Base-by-base conservation (phyloP, 768 basidiomycete genomes). In the Xerocomus brunneocitrinus region DNA sequence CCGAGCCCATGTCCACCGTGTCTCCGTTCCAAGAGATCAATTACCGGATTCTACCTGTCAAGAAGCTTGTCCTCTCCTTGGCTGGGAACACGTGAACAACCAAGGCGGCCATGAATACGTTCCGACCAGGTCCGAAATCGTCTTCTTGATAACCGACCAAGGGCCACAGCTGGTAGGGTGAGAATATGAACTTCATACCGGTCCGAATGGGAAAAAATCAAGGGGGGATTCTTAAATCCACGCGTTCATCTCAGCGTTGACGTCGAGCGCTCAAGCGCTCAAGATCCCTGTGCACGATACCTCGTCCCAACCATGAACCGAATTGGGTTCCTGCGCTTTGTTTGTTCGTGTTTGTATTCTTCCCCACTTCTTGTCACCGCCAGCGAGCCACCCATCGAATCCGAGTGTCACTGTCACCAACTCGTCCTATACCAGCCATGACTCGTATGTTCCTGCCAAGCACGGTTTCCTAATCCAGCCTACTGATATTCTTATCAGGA, bases 391-490 rank as follows among this genome's bases (percentile, higher is more conserved):
- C 32, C 44, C 55, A 47, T 57, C 49, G 58, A 49, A 40, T 50
- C 31, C 47, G 31, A 56, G 40, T 16, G 52, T 45, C 12, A 57
- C 49, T 19, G 19, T 19, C 52, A 32, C 49, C 30, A 35, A 12
- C 53, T 8, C 22, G 27, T 35, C 27, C 10, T 22, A 43, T 50
- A 57, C 49, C 42, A 51, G 25, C 47, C 51, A 83, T 83, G 82
- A 84, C 82, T 59, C 76, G 82, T 82, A 70, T 70, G 80, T 77
- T 8, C 35, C 56, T 45, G 42, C 39, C 39, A 22, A 31, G 14
- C 25, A 28, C 6, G 10, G 1, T 49, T 31, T n/a, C 32, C 38
- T n/a, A 28, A 24, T 32, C 2, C 27, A 7, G 3, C 24, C 22
- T 31, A 13, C 47, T 61, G 55, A 67, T 66, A n/a, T 45, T 19